Conservation (phyloP, 1,284 basidiomycete genomes). For the Cronartium quercuum region DNA sequence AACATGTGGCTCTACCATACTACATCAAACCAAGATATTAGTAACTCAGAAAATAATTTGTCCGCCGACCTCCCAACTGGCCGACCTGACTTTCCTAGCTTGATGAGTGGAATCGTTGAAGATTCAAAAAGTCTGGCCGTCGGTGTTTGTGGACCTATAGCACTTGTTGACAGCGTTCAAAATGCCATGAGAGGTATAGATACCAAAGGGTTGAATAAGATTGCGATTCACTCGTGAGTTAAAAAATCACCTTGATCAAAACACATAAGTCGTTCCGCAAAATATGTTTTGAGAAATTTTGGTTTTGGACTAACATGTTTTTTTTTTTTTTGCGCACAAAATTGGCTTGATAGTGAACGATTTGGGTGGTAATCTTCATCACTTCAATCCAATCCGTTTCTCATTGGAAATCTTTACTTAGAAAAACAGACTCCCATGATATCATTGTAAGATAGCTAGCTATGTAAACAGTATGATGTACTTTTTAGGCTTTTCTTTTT, state of each 20-base stretch:
- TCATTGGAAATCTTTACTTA: too few relatives aligned
- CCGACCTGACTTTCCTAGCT: background rate
- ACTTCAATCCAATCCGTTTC: background rate
- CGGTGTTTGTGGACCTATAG: conserved; percentile 21
- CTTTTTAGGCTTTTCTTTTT: too few relatives aligned
- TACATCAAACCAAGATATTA: background rate
- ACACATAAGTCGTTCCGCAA: background rate
- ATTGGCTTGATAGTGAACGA: conserved; percentile 18
- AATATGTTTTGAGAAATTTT: background rate
- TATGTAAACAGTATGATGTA: too few relatives aligned
- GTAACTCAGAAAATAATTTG: background rate
- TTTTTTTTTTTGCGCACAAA: background rate
- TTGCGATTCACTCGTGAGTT: too few relatives aligned
- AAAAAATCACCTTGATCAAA: background rate
- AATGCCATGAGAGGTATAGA: conserved; percentile 9
- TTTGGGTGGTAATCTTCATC: conserved; percentile 16
- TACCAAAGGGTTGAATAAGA: background rate
- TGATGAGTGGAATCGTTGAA: background rate
- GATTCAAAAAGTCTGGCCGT: conserved; percentile 6
- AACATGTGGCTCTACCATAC: conserved; percentile 1
- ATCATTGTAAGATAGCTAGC: too few relatives aligned
- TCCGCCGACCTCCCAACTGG: background rate
- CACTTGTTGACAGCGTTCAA: background rate
- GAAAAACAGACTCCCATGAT: too few relatives aligned
- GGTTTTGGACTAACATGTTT: background rate